Base-by-base conservation (phyloP, 2,329 filamentous ascomycete species). In the Penicillium carneum region DNA sequence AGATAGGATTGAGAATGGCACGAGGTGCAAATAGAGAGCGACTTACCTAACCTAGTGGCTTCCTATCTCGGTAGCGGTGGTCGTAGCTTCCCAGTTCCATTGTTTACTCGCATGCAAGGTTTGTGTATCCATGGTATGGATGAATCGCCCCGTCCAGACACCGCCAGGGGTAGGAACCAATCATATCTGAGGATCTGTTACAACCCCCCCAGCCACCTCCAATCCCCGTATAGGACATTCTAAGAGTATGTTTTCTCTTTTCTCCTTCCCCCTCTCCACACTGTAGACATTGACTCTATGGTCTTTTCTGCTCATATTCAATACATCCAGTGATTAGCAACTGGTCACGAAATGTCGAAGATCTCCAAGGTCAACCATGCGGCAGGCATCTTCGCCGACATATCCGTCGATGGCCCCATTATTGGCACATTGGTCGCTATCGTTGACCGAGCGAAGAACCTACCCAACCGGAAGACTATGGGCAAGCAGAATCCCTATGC, bases 401-500 rank as follows among this genome's bases (percentile, higher is more conserved):
- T 96, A 89, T 91, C 89, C 20, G 87, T 96, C 59, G 94, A 98
- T 76, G 95, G 95, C 1, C 94, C 95, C 3, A 85, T 91, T 62
- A 97, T 99, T 72, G 95, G 95, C 69, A 98, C 93, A 1, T 83
- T 99, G 69, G 92, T 99, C 48, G 86, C 93, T 59, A 89, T 99
- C 71, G 87, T 98, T 72, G 95, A 99, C 81, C 87, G 93, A 69
- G 95, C 93, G 54, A 98, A 97, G 86, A 99, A 99, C 77, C 82
- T 99, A 69, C 95, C 95, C 52, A 99, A 99, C 80, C 84, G 93
- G 70, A 96, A 96, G 83, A 95, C 93, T 6, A 97, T 99, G 83
- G 95, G 95, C 58, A 99, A 99, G 81, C 95, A 99, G 81, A 93
- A 98, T 76, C 94, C 95, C 0, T 99, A 98, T 79, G 97, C 93